These are phyloP conservation scores for Talaromyces sp. DNA, from an alignment of 2,329 filamentous ascomycete genomes.

Conservation along the genomic window DNA sequence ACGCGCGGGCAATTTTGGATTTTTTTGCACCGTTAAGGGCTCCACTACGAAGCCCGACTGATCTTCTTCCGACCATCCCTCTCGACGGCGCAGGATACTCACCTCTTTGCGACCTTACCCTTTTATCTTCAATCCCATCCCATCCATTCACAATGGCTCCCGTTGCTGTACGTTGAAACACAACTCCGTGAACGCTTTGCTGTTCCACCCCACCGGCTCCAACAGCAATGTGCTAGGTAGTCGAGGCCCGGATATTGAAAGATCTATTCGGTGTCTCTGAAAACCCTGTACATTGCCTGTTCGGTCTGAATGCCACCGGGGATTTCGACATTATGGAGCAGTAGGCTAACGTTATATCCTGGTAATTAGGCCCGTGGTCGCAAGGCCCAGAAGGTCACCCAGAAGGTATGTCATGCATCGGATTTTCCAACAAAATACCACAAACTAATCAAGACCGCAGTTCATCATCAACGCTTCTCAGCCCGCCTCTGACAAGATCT, in stretches of 20 bases:
- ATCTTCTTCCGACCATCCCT: conserved; percentile 34
- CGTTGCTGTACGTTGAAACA: conserved; percentile 74
- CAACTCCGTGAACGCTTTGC: conserved; percentile 74
- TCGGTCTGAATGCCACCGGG: conserved; percentile 19
- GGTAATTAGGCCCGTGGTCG: conserved; percentile 47
- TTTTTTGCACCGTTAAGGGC: conserved; percentile 17
- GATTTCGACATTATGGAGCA: conserved; percentile 59
- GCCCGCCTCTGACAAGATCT: conserved; percentile 99
- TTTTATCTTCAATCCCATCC: conserved; percentile 34
- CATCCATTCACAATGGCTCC: conserved; percentile 74
- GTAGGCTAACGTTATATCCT: conserved; percentile 84
- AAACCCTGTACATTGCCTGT: background rate
- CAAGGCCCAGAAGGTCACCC: conserved; percentile 53
- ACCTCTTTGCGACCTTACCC: conserved; percentile 76
- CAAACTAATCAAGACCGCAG: conserved; percentile 49
- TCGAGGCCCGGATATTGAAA: conserved; percentile 22
- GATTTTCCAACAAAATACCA: background rate
- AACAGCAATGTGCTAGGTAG: background rate
- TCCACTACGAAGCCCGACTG: conserved; percentile 27
- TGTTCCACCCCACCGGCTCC: conserved; percentile 65
- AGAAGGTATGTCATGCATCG: conserved; percentile 43
- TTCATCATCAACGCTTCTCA: conserved; percentile 99
- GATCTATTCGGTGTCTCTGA: conserved; percentile 18
- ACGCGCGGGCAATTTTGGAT: conserved; percentile 17
- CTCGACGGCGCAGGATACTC: conserved; percentile 77